Conservation (phyloP, 306 rosid genomes). For the Quercus engelmannii region DNA sequence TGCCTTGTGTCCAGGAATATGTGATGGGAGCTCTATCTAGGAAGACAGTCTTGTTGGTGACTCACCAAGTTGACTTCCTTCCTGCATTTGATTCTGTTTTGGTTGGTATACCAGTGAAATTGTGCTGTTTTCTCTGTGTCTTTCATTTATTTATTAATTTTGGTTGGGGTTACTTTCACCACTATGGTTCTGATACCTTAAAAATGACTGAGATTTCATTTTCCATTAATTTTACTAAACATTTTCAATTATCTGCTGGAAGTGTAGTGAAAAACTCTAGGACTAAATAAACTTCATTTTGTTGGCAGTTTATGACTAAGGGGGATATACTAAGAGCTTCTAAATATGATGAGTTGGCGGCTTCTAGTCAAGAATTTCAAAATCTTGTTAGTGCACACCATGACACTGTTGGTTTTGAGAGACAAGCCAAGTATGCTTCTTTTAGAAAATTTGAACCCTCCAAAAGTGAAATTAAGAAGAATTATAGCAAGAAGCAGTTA, state of each 20-base stretch:
- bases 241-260: not conserved
- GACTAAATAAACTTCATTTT: not conserved
- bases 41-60: no score
- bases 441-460: not conserved
- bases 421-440: slow-evolving; percentile 8
- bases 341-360: slow-evolving; percentile 35
- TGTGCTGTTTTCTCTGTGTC: not conserved
- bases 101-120: not conserved
- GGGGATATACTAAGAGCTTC: slow-evolving; percentile 40
- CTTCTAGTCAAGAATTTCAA: slow-evolving; percentile 44
- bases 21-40: no score
- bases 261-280: not conserved
- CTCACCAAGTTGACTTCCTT: no score
- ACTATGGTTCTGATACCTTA: slow-evolving; percentile 1
- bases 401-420: slow-evolving; percentile 34
- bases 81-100: no score
- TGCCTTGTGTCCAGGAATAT: no score
- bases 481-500: not conserved
- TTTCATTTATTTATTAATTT: no score
- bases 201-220: not conserved
- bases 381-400: slow-evolving; percentile 59
- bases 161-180: no score
- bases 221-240: no score
- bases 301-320: slow-evolving; percentile 46
- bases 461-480: slow-evolving; percentile 18